Evolutionary conservation across 2,329 filamentous ascomycete species (phyloP).

Genomic region (Alternaria ventricosa): DNA sequence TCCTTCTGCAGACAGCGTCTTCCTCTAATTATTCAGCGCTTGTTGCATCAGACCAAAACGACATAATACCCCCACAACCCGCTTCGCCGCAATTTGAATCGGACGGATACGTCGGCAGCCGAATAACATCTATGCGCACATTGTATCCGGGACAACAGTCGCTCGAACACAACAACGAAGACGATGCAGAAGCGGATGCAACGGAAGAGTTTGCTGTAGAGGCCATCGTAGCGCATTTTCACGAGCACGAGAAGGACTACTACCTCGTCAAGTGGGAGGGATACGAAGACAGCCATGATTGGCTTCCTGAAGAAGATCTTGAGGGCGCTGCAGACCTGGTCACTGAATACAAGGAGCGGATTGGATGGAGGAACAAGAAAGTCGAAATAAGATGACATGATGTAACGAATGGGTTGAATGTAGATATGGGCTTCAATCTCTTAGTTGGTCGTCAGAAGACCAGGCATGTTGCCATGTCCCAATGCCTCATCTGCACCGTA

Average conservation of each 20-base stretch:
- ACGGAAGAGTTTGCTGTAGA: slow-evolving; percentile 41
- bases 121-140: neutral
- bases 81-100: neutral
- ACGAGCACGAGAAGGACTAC: slow-evolving; percentile 25
- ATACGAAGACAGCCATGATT: slow-evolving; percentile 40
- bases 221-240: slow-evolving; percentile 34
- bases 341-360: slow-evolving; percentile 27
- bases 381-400: neutral
- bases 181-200: slow-evolving; percentile 8
- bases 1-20: neutral
- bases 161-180: neutral
- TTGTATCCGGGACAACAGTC: neutral
- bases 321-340: slow-evolving; percentile 36
- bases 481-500: neutral
- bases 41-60: neutral
- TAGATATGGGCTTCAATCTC: neutral
- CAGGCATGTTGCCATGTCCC: neutral
- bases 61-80: slow-evolving; percentile 4
- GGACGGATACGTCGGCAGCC: neutral
- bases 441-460: neutral
- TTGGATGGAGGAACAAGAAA: slow-evolving; percentile 16
- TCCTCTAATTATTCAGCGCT: neutral
- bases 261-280: slow-evolving; percentile 47
- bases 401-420: neutral
- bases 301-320: slow-evolving; percentile 37